phyloP scores from a whole-genome alignment of 768 basidiomycete species.

The Kwoniella pini region DNA sequence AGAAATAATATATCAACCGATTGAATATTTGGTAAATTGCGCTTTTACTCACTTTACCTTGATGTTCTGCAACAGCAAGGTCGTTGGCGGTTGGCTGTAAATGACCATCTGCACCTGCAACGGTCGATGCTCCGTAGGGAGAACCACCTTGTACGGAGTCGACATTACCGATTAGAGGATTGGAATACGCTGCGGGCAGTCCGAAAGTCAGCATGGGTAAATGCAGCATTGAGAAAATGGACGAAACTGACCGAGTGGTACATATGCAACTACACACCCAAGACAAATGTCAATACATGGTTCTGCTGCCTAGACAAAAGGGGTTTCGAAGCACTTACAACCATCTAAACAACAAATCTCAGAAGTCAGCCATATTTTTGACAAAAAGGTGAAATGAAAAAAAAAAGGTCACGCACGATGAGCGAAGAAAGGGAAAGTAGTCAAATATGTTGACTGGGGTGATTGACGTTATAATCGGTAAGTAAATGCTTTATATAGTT shows the following conservation, averaged over 20 bases:
- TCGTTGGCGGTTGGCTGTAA: constrained; percentile 26
- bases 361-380: neutral
- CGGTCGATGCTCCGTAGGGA: constrained; percentile 69
- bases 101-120: constrained; percentile 51
- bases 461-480: neutral
- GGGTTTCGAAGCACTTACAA: too few relatives aligned
- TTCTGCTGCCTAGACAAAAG: too few relatives aligned
- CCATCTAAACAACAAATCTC: constrained; percentile 21
- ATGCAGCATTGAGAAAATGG: too few relatives aligned
- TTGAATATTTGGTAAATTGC: neutral
- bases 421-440: constrained; percentile 61
- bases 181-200: constrained; percentile 40
- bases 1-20: neutral
- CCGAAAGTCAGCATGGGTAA: too few relatives aligned
- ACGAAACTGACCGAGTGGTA: constrained; percentile 63
- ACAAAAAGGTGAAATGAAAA: neutral
- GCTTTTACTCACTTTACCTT: constrained; percentile 35
- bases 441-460: constrained; percentile 52
- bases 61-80: neutral
- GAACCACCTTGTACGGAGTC: constrained; percentile 59
- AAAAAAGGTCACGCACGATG: constrained; percentile 58
- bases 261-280: constrained; percentile 39
- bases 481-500: neutral
- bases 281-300: neutral
- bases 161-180: constrained; percentile 56